These are phyloP conservation scores for Arabidopsis thaliana DNA, from an alignment of 345 rosid genomes.

Conservation along the genomic window TAIR10.1 NC_003070.9:11464501-11465000, in stretches of 20 bases:
- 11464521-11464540: constrained; percentile 29
- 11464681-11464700: neutral
- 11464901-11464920: constrained; percentile 19
- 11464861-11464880: neutral
- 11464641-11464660: constrained; percentile 24
- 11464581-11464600: neutral
- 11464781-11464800: constrained; percentile 3
- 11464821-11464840: constrained; percentile 4
- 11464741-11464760: no score
- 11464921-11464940: constrained; percentile 1
- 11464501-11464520: constrained; percentile 28
- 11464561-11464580: neutral
- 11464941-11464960: constrained; percentile 35
- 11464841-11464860: constrained; percentile 7
- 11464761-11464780: no score
- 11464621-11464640: neutral
- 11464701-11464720: neutral
- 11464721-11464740: neutral
- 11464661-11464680: constrained; percentile 4
- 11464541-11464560: constrained; percentile 18
- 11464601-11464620: neutral
- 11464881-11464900: constrained; percentile 41
- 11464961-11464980: constrained; percentile 47
- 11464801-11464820: neutral
- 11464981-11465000: constrained; percentile 49